Evolutionary conservation across 805 yeast species (phyloP).

Genomic region (Blastobotrys muscicola): DNA sequence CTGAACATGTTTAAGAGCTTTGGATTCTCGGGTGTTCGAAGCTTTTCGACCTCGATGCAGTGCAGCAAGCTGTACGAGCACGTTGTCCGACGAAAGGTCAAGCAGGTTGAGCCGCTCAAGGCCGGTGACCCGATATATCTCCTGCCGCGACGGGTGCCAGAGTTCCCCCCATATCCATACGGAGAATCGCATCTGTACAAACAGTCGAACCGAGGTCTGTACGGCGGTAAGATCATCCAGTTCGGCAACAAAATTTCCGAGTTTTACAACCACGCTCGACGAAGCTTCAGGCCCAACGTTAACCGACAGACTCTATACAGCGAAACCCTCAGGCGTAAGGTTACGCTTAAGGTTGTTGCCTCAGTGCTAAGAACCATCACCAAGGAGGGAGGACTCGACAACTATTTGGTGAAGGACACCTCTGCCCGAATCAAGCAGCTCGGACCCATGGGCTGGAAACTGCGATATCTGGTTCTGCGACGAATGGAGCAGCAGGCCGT

Average conservation of each 20-base stretch:
- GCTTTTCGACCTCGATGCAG: constrained; percentile 12
- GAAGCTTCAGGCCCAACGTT: constrained; percentile 76
- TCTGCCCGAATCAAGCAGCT: constrained; percentile 85
- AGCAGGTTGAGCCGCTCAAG: constrained; percentile 24
- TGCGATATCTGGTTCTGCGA: constrained; percentile 64
- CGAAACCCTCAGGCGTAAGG: constrained; percentile 51
- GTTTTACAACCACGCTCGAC: constrained; percentile 59
- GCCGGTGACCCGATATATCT: constrained; percentile 40
- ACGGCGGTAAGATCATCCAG: constrained; percentile 77
- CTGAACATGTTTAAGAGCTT: neutral
- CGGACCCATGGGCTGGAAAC: constrained; percentile 87
- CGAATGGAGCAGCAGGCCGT: constrained; percentile 33
- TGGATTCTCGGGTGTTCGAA: constrained; percentile 1
- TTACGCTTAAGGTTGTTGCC: constrained; percentile 60
- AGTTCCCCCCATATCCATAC: constrained; percentile 63
- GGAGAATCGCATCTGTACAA: constrained; percentile 72
- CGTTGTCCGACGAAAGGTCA: constrained; percentile 21
- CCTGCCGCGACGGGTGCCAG: constrained; percentile 33
- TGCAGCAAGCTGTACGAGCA: constrained; percentile 16
- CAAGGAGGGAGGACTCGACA: constrained; percentile 92
- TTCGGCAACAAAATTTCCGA: constrained; percentile 75
- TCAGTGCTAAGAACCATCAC: constrained; percentile 78
- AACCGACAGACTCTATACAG: constrained; percentile 74
- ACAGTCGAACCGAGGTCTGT: constrained; percentile 79
- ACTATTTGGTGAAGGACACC: constrained; percentile 76